Evolutionary conservation across 2,329 filamentous ascomycete species (phyloP).

Genomic region (Sporothrix curviconia): DNA sequence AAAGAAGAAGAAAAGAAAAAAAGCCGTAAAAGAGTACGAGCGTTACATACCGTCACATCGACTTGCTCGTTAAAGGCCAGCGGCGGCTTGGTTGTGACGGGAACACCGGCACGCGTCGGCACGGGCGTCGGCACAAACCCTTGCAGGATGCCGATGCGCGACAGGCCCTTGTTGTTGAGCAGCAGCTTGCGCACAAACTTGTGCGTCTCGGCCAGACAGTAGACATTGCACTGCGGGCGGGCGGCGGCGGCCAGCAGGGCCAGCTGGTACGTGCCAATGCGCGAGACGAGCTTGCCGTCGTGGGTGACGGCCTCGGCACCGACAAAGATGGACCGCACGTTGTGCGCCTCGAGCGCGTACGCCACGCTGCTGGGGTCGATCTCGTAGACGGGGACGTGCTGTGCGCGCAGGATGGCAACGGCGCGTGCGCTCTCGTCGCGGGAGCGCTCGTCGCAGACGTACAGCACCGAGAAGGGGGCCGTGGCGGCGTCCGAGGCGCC

Average conservation of each 20-base stretch:
- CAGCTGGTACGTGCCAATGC: conserved; percentile 81
- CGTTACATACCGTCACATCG: conserved; percentile 64
- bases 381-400: conserved; percentile 75
- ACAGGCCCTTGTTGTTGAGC: conserved; percentile 68
- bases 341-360: conserved; percentile 61
- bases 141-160: conserved; percentile 60
- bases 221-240: conserved; percentile 54
- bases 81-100: conserved; percentile 25
- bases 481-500: conserved; percentile 18
- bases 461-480: conserved; percentile 70
- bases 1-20: not conserved
- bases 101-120: conserved; percentile 23
- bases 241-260: conserved; percentile 69
- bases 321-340: conserved; percentile 62
- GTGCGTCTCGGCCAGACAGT: conserved; percentile 90
- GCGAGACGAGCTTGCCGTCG: conserved; percentile 85
- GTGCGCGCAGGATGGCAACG: conserved; percentile 63
- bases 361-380: conserved; percentile 71
- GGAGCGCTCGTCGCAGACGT: conserved; percentile 54
- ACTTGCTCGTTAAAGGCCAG: conserved; percentile 47
- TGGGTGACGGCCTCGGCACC: conserved; percentile 84
- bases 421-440: conserved; percentile 59
- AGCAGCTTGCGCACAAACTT: conserved; percentile 91
- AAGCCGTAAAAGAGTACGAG: not conserved
- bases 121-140: conserved; percentile 52